These are phyloP conservation scores for Crassisporium funariophilum DNA, from an alignment of 768 basidiomycete genomes.

Conservation along the genomic window DNA sequence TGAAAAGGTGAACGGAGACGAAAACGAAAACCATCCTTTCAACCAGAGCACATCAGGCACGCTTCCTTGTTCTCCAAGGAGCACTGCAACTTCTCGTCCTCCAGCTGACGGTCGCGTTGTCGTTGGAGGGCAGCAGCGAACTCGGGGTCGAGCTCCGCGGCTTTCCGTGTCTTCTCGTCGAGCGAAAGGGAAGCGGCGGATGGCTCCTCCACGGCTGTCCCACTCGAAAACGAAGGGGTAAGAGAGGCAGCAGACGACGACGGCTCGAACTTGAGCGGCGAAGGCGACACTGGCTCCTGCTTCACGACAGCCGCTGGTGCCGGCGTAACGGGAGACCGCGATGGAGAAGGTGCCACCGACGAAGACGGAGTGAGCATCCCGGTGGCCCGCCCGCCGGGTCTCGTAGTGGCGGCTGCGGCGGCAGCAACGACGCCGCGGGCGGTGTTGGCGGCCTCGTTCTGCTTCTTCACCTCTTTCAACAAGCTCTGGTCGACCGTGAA, in stretches of 20 bases:
- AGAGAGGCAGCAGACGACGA: slow-evolving; percentile 8
- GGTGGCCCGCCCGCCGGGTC: slow-evolving; percentile 14
- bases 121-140: slow-evolving; percentile 78
- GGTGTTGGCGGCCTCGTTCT: slow-evolving; percentile 35
- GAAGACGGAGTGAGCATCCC: slow-evolving; percentile 36
- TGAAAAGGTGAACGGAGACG: slow-evolving; percentile 1
- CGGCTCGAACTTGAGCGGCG: slow-evolving; percentile 15
- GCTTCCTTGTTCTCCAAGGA: slow-evolving; percentile 94
- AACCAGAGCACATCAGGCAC: slow-evolving; percentile 90
- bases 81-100: slow-evolving; percentile 80
- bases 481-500: slow-evolving; percentile 91
- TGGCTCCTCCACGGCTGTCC: slow-evolving; percentile 16
- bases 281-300: slow-evolving; percentile 26
- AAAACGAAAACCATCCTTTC: slow-evolving; percentile 19
- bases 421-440: slow-evolving; percentile 26
- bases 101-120: slow-evolving; percentile 71
- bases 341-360: slow-evolving; percentile 31
- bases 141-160: slow-evolving; percentile 66
- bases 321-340: slow-evolving; percentile 23
- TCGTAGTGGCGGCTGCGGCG: slow-evolving; percentile 11
- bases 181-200: slow-evolving; percentile 36
- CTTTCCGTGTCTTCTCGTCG: slow-evolving; percentile 51
- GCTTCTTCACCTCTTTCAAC: slow-evolving; percentile 64
- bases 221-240: slow-evolving; percentile 11
- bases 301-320: slow-evolving; percentile 21